A percentile compares a stretch with the other conserved stretches of the same genome.
phyloP scores from a whole-genome alignment of 202 grass and related monocot genomes.

The Schoenoplectus tabernaemontani region DNA sequence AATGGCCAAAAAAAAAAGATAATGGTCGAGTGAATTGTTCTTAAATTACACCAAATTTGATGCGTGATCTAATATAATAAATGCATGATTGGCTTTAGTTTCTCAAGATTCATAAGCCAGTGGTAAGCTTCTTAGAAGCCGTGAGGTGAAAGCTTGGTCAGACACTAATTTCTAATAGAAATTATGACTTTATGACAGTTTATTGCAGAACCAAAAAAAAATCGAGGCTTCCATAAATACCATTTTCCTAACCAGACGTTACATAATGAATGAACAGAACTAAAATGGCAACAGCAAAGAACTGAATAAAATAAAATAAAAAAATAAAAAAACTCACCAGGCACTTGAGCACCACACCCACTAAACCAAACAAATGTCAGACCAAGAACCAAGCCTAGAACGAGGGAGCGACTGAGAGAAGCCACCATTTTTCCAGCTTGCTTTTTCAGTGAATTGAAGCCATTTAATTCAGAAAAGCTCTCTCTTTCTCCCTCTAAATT shows the following conservation, averaged over 20 bases:
- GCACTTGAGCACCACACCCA: constrained; percentile 2
- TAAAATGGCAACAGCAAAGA: not conserved
- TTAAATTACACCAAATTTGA: not conserved
- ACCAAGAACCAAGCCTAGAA: not conserved
- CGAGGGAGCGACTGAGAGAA: not conserved
- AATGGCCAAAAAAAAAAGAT: not conserved
- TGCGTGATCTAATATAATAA: not conserved
- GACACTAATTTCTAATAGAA: not conserved
- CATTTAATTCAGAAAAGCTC: constrained; percentile 2
- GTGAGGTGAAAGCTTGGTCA: no score
- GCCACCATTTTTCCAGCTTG: not conserved
- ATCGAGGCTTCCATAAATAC: not conserved
- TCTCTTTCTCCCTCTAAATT: not conserved
- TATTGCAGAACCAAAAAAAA: not conserved
- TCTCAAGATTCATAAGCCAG: no score
- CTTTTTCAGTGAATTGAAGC: not conserved
- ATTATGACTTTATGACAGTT: no score
- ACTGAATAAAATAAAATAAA: not conserved
- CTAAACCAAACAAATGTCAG: constrained; percentile 1
- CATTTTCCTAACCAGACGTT: not conserved
- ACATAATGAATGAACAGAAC: not conserved
- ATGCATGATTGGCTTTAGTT: not conserved
- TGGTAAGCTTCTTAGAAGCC: no score
- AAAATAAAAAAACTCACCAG: not conserved
- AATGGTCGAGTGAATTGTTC: not conserved